Evolutionary conservation across 495 filamentous ascomycete species (phyloP).

Genomic region (Penicillium maclennaniae): DNA sequence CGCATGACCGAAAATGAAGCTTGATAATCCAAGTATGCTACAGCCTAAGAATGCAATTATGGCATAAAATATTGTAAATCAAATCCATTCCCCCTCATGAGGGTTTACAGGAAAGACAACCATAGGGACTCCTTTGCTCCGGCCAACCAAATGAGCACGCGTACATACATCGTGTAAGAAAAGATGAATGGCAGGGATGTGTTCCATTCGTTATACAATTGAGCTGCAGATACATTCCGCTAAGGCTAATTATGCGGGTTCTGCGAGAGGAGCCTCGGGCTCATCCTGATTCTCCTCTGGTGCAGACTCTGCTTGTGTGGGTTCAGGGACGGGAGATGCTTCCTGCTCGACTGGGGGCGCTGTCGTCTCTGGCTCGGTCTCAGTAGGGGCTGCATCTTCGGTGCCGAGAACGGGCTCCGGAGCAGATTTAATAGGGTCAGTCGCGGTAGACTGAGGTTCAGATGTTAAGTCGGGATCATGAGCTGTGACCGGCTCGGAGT

Average conservation of each 20-base stretch:
- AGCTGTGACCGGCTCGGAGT: slow-evolving; percentile 2
- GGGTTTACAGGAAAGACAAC: not conserved
- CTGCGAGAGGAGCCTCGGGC: slow-evolving; percentile 3
- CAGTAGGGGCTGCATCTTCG: not conserved
- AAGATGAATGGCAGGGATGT: not conserved
- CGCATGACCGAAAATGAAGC: no score
- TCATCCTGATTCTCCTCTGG: slow-evolving; percentile 9
- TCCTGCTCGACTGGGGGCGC: not conserved
- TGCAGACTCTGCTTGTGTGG: not conserved
- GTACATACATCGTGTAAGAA: slow-evolving; percentile 3
- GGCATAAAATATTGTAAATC: not conserved
- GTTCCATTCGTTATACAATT: slow-evolving; percentile 6
- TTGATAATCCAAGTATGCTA: no score
- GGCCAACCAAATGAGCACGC: not conserved
- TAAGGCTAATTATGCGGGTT: not conserved
- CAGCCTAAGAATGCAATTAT: no score
- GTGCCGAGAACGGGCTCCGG: not conserved
- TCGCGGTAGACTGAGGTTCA: not conserved
- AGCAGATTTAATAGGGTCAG: not conserved
- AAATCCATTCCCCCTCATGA: not conserved
- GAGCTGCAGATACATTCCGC: not conserved
- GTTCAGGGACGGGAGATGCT: not conserved
- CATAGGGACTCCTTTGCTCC: slow-evolving; percentile 1
- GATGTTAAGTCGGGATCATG: not conserved
- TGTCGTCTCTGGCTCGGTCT: slow-evolving; percentile 5